Evolutionary conservation across 2,329 filamentous ascomycete species (phyloP).

Genomic region (Fusarium torulosum): DNA sequence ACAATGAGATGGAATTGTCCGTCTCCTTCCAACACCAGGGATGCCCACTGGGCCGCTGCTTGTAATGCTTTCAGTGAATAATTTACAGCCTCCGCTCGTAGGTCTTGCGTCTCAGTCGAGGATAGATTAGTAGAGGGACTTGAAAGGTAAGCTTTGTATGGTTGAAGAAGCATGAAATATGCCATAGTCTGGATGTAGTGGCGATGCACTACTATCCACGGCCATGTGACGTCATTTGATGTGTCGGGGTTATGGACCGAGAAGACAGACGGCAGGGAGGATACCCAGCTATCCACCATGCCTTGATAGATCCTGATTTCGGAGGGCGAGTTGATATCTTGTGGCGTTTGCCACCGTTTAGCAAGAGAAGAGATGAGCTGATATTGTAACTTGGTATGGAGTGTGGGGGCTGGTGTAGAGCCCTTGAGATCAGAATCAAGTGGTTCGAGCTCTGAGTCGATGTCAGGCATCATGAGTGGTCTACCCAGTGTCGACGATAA

Average conservation of each 20-base stretch:
- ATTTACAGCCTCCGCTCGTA: not conserved
- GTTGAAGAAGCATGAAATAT: slow-evolving; percentile 17
- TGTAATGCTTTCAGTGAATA: not conserved
- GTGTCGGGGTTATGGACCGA: not conserved
- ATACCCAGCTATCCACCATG: not conserved
- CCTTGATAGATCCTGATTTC: not conserved
- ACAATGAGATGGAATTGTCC: slow-evolving; percentile 19
- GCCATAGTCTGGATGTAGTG: slow-evolving; percentile 25
- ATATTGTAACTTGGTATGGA: slow-evolving; percentile 16
- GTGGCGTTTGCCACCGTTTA: slow-evolving; percentile 17
- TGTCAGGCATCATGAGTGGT: slow-evolving; percentile 18
- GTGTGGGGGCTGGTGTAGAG: not conserved
- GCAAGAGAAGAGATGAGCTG: slow-evolving; percentile 20
- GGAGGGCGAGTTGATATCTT: not conserved
- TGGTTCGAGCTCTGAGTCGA: slow-evolving; percentile 4
- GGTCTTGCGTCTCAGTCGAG: not conserved
- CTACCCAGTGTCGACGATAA: not conserved
- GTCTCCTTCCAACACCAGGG: slow-evolving; percentile 2
- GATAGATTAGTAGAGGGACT: not conserved
- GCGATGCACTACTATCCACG: slow-evolving; percentile 17
- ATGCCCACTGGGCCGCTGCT: slow-evolving; percentile 12
- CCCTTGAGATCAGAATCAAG: fast-evolving
- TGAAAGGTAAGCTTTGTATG: slow-evolving; percentile 6
- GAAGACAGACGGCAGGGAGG: not conserved
- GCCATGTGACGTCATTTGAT: not conserved